Conservation (phyloP, 2,329 filamentous ascomycete species). For the Eutypa lata region DNA sequence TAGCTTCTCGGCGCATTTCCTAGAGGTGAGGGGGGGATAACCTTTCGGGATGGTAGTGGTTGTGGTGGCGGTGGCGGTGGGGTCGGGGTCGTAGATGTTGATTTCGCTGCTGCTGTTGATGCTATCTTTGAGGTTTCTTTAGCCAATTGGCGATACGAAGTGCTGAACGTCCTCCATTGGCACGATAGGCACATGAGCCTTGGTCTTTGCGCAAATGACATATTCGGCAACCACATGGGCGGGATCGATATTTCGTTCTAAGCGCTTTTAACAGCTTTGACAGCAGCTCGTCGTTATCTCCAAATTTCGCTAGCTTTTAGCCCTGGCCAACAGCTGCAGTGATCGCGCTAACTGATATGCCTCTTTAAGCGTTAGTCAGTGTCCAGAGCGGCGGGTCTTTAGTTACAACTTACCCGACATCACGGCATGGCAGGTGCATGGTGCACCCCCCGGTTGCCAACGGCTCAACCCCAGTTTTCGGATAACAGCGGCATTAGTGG, state of each 20-base stretch:
- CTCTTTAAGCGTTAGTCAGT: not conserved
- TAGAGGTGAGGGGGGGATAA: conserved; percentile 40
- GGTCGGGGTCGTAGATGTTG: not conserved
- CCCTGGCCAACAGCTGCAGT: no score
- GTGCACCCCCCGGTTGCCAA: conserved; percentile 5
- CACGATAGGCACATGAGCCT: conserved; percentile 45
- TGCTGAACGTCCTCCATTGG: conserved; percentile 49
- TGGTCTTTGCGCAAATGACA: conserved; percentile 26
- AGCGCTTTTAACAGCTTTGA: no score
- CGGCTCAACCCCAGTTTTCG: conserved; percentile 14
- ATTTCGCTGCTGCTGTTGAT: not conserved
- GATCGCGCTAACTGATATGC: not conserved
- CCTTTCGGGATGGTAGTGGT: conserved; percentile 12
- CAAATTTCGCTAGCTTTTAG: no score
- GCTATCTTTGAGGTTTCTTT: conserved; percentile 20
- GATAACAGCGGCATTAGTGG: conserved; percentile 12
- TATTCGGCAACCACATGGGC: not conserved
- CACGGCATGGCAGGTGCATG: not conserved
- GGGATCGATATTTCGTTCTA: not conserved
- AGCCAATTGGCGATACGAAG: conserved; percentile 36
- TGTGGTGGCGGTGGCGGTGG: conserved; percentile 9
- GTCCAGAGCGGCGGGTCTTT: not conserved
- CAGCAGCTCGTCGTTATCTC: no score
- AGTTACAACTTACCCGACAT: no score
- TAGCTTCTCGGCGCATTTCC: conserved; percentile 59